Evolutionary conservation across 73 alveolate genomes (phyloP).

Genomic region (Diophrys sp.): DNA sequence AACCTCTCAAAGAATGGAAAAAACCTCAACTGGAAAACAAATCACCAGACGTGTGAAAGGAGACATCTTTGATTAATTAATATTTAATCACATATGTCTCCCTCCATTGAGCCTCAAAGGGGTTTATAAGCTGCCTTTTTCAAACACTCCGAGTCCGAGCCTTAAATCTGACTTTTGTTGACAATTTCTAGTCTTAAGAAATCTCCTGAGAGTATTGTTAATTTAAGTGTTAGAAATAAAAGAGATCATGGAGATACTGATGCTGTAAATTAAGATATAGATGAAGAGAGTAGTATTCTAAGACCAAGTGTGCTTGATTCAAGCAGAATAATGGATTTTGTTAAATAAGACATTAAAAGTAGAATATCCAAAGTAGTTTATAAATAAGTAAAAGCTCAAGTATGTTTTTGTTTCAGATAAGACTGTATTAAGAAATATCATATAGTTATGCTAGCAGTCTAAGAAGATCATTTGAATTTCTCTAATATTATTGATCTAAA

Average conservation of each 20-base stretch:
- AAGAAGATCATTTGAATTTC: background rate
- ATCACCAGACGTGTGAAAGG: too few relatives aligned
- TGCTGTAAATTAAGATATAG: background rate
- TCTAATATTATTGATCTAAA: background rate
- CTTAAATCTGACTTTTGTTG: too few relatives aligned
- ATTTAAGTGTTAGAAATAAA: background rate
- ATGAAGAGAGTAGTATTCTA: background rate
- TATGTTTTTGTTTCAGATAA: background rate
- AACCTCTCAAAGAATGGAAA: too few relatives aligned
- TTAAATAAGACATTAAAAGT: background rate
- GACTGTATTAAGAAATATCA: background rate
- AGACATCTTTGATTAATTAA: too few relatives aligned
- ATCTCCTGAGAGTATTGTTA: background rate
- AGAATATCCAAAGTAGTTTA: too few relatives aligned
- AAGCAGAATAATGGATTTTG: background rate
- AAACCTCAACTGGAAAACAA: too few relatives aligned
- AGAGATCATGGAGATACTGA: background rate
- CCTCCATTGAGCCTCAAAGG: too few relatives aligned
- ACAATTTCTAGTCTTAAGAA: too few relatives aligned
- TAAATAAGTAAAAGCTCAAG: background rate
- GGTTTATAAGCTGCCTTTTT: too few relatives aligned
- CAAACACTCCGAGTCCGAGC: too few relatives aligned
- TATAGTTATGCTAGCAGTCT: background rate
- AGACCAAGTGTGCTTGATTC: background rate
- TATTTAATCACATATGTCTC: too few relatives aligned